Conservation (phyloP, 352 stramenopile genomes). For the Phytophthora boehmeriae region DNA sequence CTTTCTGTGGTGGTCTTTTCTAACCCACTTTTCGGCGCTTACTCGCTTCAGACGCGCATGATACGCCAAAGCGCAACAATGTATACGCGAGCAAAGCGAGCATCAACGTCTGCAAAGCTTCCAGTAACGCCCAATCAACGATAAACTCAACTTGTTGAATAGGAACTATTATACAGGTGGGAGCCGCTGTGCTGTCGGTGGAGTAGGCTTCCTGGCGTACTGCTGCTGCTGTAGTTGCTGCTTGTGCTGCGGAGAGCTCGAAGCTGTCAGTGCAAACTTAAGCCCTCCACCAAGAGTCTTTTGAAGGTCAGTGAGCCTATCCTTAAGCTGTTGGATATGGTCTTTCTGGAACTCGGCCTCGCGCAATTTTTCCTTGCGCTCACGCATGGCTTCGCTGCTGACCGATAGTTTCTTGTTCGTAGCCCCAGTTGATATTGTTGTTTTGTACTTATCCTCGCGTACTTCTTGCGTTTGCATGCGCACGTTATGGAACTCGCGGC, state of each 20-base stretch:
- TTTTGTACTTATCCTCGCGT: constrained; percentile 51
- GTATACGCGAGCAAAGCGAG: constrained; percentile 80
- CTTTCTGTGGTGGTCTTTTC: constrained; percentile 4
- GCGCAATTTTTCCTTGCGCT: constrained; percentile 56
- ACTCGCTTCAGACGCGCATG: constrained; percentile 61
- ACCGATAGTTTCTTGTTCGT: constrained; percentile 23
- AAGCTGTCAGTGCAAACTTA: constrained; percentile 53
- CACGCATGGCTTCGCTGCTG: constrained; percentile 22
- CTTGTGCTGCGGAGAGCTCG: constrained; percentile 35
- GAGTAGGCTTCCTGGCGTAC: constrained; percentile 36
- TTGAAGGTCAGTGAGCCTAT: constrained; percentile 64
- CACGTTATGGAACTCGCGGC: constrained; percentile 80
- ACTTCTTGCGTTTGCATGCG: constrained; percentile 76
- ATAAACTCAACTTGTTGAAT: not conserved
- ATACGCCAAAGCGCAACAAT: constrained; percentile 81
- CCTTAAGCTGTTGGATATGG: constrained; percentile 77
- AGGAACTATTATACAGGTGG: constrained; percentile 66
- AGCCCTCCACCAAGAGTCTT: constrained; percentile 65
- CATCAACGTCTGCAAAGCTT: constrained; percentile 17
- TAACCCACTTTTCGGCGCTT: not conserved
- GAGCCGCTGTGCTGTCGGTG: constrained; percentile 51
- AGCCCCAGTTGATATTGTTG: constrained; percentile 27
- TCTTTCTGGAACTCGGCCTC: constrained; percentile 73
- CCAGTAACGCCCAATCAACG: constrained; percentile 4
- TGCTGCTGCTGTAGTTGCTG: constrained; percentile 29